A percentile compares a stretch with the other conserved stretches of the same genome.
Conservation (phyloP, 2,329 filamentous ascomycete species). For the Diaporthe sp. region DNA sequence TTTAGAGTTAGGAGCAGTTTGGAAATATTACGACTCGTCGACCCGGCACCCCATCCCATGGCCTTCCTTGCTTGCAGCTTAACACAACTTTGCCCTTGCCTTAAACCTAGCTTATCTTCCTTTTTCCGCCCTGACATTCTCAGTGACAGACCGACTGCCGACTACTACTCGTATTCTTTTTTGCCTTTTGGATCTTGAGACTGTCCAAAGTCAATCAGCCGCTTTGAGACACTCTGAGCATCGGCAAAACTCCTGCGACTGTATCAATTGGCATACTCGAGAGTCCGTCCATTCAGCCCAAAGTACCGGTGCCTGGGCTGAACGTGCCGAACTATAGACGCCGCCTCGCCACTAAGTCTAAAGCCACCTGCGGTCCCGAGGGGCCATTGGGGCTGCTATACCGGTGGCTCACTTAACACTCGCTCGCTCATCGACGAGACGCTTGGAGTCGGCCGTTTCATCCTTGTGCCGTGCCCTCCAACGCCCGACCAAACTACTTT, state of each 20-base stretch:
- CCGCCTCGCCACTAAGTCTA: neutral
- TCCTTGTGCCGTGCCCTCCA: conserved; percentile 17
- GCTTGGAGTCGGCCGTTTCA: conserved; percentile 24
- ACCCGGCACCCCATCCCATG: neutral
- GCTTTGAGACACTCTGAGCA: conserved; percentile 1
- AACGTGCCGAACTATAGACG: neutral
- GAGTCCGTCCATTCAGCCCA: neutral
- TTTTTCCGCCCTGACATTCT: neutral
- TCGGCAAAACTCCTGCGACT: neutral
- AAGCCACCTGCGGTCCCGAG: neutral
- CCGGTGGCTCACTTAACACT: neutral
- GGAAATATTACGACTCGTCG: conserved; percentile 12
- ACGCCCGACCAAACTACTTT: neutral
- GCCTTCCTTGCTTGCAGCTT: neutral
- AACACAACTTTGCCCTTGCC: neutral
- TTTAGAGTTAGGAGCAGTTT: conserved; percentile 16
- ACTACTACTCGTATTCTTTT: neutral
- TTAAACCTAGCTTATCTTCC: neutral
- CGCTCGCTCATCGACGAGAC: neutral
- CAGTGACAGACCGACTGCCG: conserved; percentile 3
- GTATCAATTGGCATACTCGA: conserved; percentile 3
- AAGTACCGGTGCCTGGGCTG: neutral
- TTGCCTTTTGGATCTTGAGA: conserved; percentile 12
- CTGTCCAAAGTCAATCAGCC: conserved; percentile 9
- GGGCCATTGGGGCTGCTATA: neutral